These are phyloP conservation scores for Polygonum aviculare DNA, from an alignment of 148 eudicot genomes.

Conservation along the genomic window DNA sequence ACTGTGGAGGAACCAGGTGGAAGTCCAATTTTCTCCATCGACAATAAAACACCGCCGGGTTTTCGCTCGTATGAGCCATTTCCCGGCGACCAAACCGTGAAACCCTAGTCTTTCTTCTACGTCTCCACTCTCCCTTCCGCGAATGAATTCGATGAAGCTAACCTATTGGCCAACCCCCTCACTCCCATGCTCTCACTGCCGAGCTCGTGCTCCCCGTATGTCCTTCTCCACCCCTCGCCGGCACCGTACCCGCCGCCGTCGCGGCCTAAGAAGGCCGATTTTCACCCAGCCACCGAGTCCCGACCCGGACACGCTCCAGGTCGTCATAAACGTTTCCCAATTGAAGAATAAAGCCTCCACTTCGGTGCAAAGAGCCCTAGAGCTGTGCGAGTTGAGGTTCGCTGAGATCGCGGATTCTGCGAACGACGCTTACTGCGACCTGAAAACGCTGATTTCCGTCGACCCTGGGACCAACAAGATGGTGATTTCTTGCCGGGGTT, in stretches of 20 bases:
- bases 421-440: slow-evolving; percentile 42
- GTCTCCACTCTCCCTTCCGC: neutral
- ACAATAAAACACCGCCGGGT: neutral
- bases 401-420: slow-evolving; percentile 24
- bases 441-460: slow-evolving; percentile 29
- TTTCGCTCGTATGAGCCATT: neutral
- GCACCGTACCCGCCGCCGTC: slow-evolving; percentile 50
- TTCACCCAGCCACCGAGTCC: slow-evolving; percentile 16
- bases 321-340: slow-evolving; percentile 37
- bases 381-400: slow-evolving; percentile 23
- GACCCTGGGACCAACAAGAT: slow-evolving; percentile 31
- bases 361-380: slow-evolving; percentile 14
- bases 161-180: neutral
- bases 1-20: too few species aligned
- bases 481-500: slow-evolving; percentile 40
- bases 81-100: neutral
- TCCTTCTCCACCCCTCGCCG: slow-evolving; percentile 27
- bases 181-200: slow-evolving; percentile 3
- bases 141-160: neutral
- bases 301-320: slow-evolving; percentile 34
- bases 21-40: neutral
- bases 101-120: neutral
- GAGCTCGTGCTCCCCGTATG: neutral
- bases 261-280: slow-evolving; percentile 15
- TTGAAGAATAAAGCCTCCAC: slow-evolving; percentile 26